phyloP scores from a whole-genome alignment of 768 basidiomycete species.

The Boletus sp. region DNA sequence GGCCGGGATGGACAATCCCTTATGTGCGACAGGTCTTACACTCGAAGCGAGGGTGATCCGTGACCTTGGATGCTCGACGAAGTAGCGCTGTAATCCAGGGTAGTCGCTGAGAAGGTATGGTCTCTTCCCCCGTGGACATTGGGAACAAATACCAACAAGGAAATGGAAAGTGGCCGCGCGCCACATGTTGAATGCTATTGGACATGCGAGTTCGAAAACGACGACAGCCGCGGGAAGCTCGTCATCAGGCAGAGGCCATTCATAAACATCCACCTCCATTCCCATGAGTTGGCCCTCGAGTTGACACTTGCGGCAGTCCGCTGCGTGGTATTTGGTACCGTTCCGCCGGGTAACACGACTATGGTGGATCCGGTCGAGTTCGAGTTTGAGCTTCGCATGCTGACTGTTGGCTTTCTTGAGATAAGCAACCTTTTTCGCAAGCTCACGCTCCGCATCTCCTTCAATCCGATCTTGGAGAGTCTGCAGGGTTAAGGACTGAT shows the following conservation, averaged over 20 bases:
- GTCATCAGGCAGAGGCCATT: constrained; percentile 44
- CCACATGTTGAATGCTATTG: constrained; percentile 39
- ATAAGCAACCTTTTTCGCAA: constrained; percentile 21
- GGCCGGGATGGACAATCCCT: constrained; percentile 12
- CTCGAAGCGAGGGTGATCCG: constrained; percentile 38
- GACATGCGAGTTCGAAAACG: constrained; percentile 43
- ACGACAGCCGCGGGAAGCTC: constrained; percentile 18
- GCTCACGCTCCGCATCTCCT: constrained; percentile 16
- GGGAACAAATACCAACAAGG: constrained; percentile 33
- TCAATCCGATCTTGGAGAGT: constrained; percentile 31
- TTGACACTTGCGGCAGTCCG: constrained; percentile 21
- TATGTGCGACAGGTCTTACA: constrained; percentile 28
- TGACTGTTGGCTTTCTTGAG: constrained; percentile 17
- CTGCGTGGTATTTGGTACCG: background rate
- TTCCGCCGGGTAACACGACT: too few species aligned
- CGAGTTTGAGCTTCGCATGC: background rate
- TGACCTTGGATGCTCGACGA: constrained; percentile 2
- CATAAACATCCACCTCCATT: constrained; percentile 35
- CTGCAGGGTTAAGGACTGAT: constrained; percentile 20
- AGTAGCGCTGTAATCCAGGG: background rate
- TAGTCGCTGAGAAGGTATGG: constrained; percentile 1
- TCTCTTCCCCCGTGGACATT: background rate
- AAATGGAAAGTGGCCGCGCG: constrained; percentile 22
- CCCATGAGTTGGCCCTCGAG: constrained; percentile 7
- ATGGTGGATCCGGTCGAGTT: background rate